These are phyloP conservation scores for Penicillium cosmopolitanum DNA, from an alignment of 495 filamentous ascomycete genomes.

Conservation along the genomic window DNA sequence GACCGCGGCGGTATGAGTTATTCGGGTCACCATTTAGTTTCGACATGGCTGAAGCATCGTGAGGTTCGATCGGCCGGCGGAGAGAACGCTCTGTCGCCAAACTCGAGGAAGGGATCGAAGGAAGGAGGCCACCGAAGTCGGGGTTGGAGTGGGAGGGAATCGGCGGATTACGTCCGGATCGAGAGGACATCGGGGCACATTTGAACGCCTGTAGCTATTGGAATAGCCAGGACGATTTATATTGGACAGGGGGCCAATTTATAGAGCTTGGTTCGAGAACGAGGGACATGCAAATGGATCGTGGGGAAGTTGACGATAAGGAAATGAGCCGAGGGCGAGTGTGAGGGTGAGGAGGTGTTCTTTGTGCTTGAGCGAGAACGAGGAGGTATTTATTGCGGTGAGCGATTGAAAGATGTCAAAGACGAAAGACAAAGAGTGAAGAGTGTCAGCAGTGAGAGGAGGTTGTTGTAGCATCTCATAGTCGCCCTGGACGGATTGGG, in stretches of 20 bases:
- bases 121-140: conserved; percentile 22
- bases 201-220: conserved; percentile 9
- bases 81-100: conserved; percentile 21
- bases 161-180: conserved; percentile 39
- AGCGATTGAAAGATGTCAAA: neutral
- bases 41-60: conserved; percentile 36
- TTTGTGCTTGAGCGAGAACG: conserved; percentile 4
- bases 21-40: conserved; percentile 27
- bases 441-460: conserved; percentile 9
- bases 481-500: conserved; percentile 31
- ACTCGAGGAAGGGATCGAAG: conserved; percentile 22
- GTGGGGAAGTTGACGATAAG: conserved; percentile 21
- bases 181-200: conserved; percentile 50
- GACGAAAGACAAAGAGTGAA: conserved; percentile 2
- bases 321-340: neutral
- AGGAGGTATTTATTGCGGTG: neutral
- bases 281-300: conserved; percentile 22
- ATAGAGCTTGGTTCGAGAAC: conserved; percentile 20
- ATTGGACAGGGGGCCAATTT: conserved; percentile 6
- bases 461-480: conserved; percentile 26
- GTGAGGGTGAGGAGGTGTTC: neutral
- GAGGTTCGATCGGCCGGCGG: conserved; percentile 27
- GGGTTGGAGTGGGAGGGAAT: conserved; percentile 34
- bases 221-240: conserved; percentile 6
- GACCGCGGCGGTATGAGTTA: conserved; percentile 42